These are phyloP conservation scores for Penicillium lagena DNA, from an alignment of 495 filamentous ascomycete genomes.

Conservation along the genomic window DNA sequence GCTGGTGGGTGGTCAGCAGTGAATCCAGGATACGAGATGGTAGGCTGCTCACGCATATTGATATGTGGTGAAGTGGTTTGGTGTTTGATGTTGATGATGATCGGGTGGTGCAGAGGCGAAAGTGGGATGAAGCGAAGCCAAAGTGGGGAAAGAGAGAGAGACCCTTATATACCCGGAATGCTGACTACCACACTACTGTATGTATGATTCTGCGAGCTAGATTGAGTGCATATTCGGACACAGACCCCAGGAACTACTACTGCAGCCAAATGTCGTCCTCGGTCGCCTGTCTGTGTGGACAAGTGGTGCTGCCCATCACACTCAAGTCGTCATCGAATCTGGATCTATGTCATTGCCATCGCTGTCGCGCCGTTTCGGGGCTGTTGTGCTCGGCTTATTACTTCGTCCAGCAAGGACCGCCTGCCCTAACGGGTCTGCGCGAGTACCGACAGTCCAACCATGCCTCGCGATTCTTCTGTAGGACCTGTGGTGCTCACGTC, in stretches of 20 bases:
- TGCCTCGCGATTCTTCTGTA: slow-evolving; percentile 58
- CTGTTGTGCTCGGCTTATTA: slow-evolving; percentile 50
- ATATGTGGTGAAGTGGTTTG: not conserved
- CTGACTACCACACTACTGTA: too few relatives aligned
- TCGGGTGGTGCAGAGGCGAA: too few relatives aligned
- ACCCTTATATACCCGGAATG: too few relatives aligned
- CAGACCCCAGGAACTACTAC: too few relatives aligned
- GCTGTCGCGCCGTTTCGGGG: slow-evolving; percentile 55
- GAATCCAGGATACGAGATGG: slow-evolving; percentile 3
- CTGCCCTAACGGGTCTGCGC: slow-evolving; percentile 29
- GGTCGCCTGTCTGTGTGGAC: slow-evolving; percentile 54
- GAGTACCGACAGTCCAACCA: slow-evolving; percentile 42
- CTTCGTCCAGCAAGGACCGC: slow-evolving; percentile 25
- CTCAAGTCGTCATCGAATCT: slow-evolving; percentile 23
- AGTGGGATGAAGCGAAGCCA: too few relatives aligned
- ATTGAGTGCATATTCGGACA: too few relatives aligned
- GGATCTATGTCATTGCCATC: slow-evolving; percentile 59
- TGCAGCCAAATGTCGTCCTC: slow-evolving; percentile 7
- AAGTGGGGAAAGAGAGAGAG: too few relatives aligned
- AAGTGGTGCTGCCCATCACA: slow-evolving; percentile 34
- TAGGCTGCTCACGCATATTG: too few relatives aligned
- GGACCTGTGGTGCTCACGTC: slow-evolving; percentile 60
- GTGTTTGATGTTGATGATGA: too few relatives aligned
- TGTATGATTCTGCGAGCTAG: too few relatives aligned
- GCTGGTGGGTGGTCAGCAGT: slow-evolving; percentile 23